Evolutionary conservation across 73 alveolate genomes (phyloP), one percentile per base, ranked within the genome.

Genomic region (Uronychia setigera): DNA sequence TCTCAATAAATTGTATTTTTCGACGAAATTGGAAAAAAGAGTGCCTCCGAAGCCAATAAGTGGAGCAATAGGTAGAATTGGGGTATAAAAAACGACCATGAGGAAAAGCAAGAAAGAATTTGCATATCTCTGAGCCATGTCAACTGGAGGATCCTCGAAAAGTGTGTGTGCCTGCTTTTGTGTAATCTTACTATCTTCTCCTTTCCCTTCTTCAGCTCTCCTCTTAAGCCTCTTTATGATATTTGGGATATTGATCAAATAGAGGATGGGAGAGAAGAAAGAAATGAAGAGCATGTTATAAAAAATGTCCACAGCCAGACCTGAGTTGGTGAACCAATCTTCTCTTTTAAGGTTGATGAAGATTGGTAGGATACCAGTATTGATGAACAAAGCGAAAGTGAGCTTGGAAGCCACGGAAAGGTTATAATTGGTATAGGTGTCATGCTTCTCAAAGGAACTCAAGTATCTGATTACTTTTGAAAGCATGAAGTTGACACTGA

Each of bases 331-430:
- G 78, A 84, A 89, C 93, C 94, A 92, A 59, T 81, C 79, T 1
- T 80, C 82, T 0, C 26, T 35, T 5, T 79, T 59, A 34, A 35
- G 31, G 83, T 86, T 88, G 60, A 94, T 88, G 57, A 92, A 80
- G 60, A 92, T 81, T 26, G 95, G 92, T 1, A 92, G 80, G 26
- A 94, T 81, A n/a, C 97, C 92, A 29, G 98, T 92, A 77, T 94
- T 94, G 19, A 92, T 74, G 79, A 94, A 94, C 78, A 85, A 59
- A 1, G 94, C 96, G 31, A 90, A 32, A 5, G 93, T 57, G 32
- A 93, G 83, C 81, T 94, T 94, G 77, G 85, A 58, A 0, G 98
- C 95, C 35, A 92, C 92, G 74, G 96, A 92, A 28, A 94, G 83
- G 67, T 92, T 80, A 74, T 81, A 86, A 31, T 89, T 91, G 29